Evolutionary conservation across 2,329 filamentous ascomycete genomes (phyloP).

Genomic region (Venturiaceae sp.): DNA sequence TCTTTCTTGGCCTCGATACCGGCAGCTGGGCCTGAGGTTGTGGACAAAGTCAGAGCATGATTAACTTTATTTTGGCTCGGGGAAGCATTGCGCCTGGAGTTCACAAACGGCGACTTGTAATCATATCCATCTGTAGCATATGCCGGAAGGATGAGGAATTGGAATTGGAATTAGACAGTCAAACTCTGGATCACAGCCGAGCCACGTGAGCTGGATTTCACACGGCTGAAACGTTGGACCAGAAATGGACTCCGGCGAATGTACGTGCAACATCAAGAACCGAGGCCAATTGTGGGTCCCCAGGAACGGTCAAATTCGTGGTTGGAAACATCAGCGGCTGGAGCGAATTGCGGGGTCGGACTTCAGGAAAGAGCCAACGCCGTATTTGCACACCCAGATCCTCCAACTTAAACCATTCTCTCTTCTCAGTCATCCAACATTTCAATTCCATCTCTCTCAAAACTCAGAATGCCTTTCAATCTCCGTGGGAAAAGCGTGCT

Average conservation of each 20-base stretch:
- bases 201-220: background rate
- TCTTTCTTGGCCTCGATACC: background rate
- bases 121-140: background rate
- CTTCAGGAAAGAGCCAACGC: no score
- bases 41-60: background rate
- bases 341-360: background rate
- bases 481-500: conserved; percentile 53
- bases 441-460: background rate
- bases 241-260: no score
- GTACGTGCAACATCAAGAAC: background rate
- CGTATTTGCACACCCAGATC: no score
- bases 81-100: background rate
- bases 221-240: background rate
- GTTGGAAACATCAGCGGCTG: no score
- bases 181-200: background rate
- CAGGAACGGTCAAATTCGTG: no score
- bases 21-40: background rate
- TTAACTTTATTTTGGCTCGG: background rate
- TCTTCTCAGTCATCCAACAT: background rate
- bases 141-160: background rate
- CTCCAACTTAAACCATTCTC: background rate
- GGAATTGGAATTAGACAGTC: no score
- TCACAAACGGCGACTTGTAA: background rate
- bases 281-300: no score
- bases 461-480: conserved; percentile 51